Percentiles rank a stretch among this genome's conserved stretches.
phyloP scores from a whole-genome alignment of 176 grass and related monocot species.

The Phoenix roebelenii region DNA sequence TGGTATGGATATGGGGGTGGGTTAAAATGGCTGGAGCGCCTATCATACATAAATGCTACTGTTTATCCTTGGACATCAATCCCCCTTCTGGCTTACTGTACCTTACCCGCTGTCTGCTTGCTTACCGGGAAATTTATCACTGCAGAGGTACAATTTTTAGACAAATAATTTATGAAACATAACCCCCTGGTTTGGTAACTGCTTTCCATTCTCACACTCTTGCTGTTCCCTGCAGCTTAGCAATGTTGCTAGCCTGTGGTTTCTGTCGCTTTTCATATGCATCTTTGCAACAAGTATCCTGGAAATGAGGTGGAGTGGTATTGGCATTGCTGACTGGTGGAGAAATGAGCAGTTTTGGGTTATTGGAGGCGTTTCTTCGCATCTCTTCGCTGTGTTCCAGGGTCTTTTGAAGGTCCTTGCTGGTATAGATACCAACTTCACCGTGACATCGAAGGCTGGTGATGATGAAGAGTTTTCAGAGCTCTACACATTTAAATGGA shows the following conservation, averaged over 20 bases:
- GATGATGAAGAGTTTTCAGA: conserved; percentile 63
- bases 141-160: conserved; percentile 32
- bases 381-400: conserved; percentile 64
- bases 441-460: conserved; percentile 54
- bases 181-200: background rate
- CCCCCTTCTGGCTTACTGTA: conserved; percentile 63
- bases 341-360: conserved; percentile 79
- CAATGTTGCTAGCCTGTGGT: conserved; percentile 60
- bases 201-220: background rate
- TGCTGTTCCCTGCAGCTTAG: conserved; percentile 33
- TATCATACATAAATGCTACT: conserved; percentile 62
- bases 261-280: conserved; percentile 70
- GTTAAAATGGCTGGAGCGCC: conserved; percentile 51
- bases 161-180: too few relatives aligned
- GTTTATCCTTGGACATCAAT: conserved; percentile 69
- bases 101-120: conserved; percentile 61
- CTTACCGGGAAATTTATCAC: conserved; percentile 63
- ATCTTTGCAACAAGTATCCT: conserved; percentile 54
- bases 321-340: conserved; percentile 65
- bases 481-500: conserved; percentile 69
- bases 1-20: conserved; percentile 72
- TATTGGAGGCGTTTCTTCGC: conserved; percentile 51
- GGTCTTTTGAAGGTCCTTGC: conserved; percentile 60
- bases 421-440: conserved; percentile 64
- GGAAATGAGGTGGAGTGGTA: conserved; percentile 77